These are phyloP conservation scores for Naganishia sp. DNA, from an alignment of 1,284 basidiomycete genomes.

Conservation along the genomic window DNA sequence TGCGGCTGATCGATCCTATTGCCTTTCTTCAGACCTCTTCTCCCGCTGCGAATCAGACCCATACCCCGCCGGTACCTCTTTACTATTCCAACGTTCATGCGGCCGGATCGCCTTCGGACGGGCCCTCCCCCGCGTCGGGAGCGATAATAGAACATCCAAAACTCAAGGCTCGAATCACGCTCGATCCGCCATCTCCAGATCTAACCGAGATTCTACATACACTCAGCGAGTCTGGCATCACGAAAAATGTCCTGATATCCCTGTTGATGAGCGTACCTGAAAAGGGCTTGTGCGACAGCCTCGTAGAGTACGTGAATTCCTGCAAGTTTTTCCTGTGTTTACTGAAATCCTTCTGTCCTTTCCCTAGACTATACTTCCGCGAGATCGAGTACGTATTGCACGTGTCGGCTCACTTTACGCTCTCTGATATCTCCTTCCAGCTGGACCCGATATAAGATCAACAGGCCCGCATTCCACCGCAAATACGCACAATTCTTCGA, in stretches of 20 bases:
- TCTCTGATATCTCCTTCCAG: slow-evolving; percentile 35
- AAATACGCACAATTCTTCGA: slow-evolving; percentile 53
- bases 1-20: no score
- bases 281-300: slow-evolving; percentile 50
- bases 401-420: background rate
- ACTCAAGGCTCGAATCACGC: slow-evolving; percentile 27
- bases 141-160: slow-evolving; percentile 26
- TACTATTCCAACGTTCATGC: slow-evolving; percentile 27
- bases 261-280: slow-evolving; percentile 53
- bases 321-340: background rate
- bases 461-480: slow-evolving; percentile 51
- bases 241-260: slow-evolving; percentile 51
- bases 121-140: slow-evolving; percentile 28
- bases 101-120: slow-evolving; percentile 25
- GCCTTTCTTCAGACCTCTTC: slow-evolving; percentile 6
- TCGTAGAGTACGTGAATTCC: slow-evolving; percentile 46
- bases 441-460: slow-evolving; percentile 57
- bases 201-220: slow-evolving; percentile 50
- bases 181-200: slow-evolving; percentile 33
- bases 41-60: slow-evolving; percentile 19
- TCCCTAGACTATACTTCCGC: slow-evolving; percentile 34
- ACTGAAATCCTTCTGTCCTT: background rate
- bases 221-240: slow-evolving; percentile 53
- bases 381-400: slow-evolving; percentile 37
- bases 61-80: slow-evolving; percentile 32